A percentile compares a stretch with the other conserved stretches of the same genome.
phyloP scores from a whole-genome alignment of 306 rosid species.

The Rubus idaeus region DNA sequence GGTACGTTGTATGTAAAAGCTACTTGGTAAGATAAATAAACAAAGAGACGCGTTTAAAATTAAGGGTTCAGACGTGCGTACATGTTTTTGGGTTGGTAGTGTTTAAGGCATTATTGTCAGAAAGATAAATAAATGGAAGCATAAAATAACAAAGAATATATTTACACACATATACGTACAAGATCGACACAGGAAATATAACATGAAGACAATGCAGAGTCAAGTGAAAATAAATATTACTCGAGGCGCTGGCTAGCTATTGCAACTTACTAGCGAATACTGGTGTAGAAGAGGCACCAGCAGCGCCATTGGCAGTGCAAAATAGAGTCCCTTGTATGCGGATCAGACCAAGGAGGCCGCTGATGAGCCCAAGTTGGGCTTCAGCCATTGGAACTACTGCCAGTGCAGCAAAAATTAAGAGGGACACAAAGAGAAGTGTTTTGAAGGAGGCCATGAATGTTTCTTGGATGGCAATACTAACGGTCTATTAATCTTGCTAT shows the following conservation, averaged over 20 bases:
- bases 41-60: not conserved
- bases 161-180: not conserved
- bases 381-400: conserved; percentile 15
- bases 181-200: not conserved
- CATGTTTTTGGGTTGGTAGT: not conserved
- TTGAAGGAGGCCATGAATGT: conserved; percentile 27
- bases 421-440: conserved; percentile 9
- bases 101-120: not conserved
- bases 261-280: conserved; percentile 34
- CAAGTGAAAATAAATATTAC: not conserved
- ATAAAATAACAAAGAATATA: not conserved
- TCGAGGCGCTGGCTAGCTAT: not conserved
- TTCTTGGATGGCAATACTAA: not conserved
- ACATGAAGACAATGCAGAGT: not conserved
- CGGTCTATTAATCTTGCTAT: not conserved
- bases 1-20: not conserved
- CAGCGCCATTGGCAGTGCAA: conserved; percentile 30
- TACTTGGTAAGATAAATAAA: too few species aligned
- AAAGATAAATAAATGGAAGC: not conserved
- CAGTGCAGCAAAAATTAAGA: conserved; percentile 11
- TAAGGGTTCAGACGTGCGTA: not conserved
- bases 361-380: conserved; percentile 7
- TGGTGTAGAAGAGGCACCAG: conserved; percentile 26
- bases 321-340: conserved; percentile 25
- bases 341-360: conserved; percentile 1